Conservation (phyloP, 2,329 filamentous ascomycete genomes). For the Fusarium sp. region DNA sequence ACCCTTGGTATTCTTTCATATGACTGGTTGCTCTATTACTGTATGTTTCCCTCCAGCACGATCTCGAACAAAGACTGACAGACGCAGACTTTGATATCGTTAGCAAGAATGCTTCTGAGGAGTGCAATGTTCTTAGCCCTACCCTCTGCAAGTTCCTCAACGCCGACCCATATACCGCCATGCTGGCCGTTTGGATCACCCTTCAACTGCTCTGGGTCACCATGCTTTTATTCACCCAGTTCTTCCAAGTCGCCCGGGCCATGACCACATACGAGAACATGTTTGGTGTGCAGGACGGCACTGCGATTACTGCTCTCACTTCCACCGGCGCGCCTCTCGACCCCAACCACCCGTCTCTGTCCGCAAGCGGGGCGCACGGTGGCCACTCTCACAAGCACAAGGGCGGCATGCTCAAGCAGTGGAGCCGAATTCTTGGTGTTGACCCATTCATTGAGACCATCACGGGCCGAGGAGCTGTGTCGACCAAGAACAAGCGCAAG, state of each 20-base stretch:
- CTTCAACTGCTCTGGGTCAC: conserved; percentile 95
- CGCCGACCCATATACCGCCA: conserved; percentile 86
- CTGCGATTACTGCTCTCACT: conserved; percentile 80
- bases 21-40: conserved; percentile 80
- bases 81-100: conserved; percentile 74
- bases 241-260: conserved; percentile 91
- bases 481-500: conserved; percentile 66
- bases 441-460: conserved; percentile 96
- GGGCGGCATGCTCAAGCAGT: conserved; percentile 80
- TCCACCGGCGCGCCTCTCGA: conserved; percentile 83
- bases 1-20: conserved; percentile 82
- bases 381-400: conserved; percentile 69
- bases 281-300: conserved; percentile 78
- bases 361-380: conserved; percentile 61
- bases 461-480: conserved; percentile 83
- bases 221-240: conserved; percentile 96
- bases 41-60: conserved; percentile 63
- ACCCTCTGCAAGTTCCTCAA: conserved; percentile 83
- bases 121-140: conserved; percentile 84
- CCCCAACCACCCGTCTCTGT: conserved; percentile 75
- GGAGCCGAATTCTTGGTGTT: conserved; percentile 88
- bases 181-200: conserved; percentile 83
- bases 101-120: conserved; percentile 65
- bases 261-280: conserved; percentile 99
- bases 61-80: conserved; percentile 22